A percentile compares a stretch with the other conserved stretches of the same genome.
Conservation (phyloP, 176 grass and related monocot species). For the Neostapfia colusana region DNA sequence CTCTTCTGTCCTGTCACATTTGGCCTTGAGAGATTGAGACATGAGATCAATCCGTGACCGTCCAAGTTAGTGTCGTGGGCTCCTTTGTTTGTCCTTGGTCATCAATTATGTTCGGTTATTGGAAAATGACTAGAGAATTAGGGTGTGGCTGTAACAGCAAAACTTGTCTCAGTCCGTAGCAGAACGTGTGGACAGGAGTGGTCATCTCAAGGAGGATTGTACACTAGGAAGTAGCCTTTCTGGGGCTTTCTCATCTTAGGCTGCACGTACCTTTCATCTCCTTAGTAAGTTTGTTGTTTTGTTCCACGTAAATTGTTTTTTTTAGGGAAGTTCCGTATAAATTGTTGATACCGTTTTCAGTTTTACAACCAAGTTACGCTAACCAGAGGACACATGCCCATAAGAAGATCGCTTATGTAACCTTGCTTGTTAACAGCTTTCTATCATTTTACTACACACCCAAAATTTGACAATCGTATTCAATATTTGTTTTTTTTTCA, state of each 20-base stretch:
- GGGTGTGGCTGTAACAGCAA: slow-evolving; percentile 1
- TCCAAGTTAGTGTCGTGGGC: not conserved
- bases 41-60: not conserved
- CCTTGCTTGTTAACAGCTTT: not conserved
- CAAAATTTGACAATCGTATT: not conserved
- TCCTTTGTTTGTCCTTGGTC: not conserved
- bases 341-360: not conserved
- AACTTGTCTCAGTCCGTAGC: not conserved
- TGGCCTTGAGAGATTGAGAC: not conserved
- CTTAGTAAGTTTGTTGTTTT: not conserved
- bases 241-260: not conserved
- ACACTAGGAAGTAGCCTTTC: not conserved
- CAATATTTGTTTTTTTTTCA: not conserved
- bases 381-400: not conserved
- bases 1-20: not conserved
- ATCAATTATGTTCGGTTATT: slow-evolving; percentile 1
- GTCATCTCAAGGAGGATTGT: not conserved
- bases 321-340: too few species aligned
- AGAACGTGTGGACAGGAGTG: not conserved
- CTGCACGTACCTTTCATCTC: not conserved
- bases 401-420: not conserved
- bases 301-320: not conserved
- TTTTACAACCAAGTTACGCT: not conserved
- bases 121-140: slow-evolving; percentile 8
- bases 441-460: too few species aligned